Percentiles rank a stretch among this genome's conserved stretches.
Evolutionary conservation across 441 rosid species (phyloP).

Genomic region (Mallotus repandus): DNA sequence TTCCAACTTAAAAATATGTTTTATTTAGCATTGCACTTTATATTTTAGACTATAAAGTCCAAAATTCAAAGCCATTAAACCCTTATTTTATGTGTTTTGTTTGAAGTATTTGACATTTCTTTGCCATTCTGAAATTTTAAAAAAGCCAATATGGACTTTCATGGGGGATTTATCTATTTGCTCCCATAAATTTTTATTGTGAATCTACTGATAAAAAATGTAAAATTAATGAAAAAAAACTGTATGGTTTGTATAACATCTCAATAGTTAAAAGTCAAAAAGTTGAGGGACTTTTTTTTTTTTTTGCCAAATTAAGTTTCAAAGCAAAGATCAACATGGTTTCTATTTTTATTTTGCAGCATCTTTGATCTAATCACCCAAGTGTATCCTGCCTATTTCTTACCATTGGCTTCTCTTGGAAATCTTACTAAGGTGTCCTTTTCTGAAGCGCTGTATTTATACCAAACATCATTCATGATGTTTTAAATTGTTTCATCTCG

Average conservation of each 20-base stretch:
- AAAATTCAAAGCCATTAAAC: background rate
- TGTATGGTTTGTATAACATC: background rate
- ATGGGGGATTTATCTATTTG: background rate
- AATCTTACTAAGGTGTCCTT: constrained; percentile 84
- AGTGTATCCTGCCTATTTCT: constrained; percentile 87
- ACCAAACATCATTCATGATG: background rate
- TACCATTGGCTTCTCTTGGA: constrained; percentile 88
- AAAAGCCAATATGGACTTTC: too few species aligned
- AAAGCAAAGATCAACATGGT: constrained; percentile 12
- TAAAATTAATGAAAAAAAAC: background rate
- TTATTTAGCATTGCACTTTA: too few species aligned
- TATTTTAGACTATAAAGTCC: background rate
- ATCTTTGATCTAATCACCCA: constrained; percentile 90
- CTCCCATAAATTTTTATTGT: background rate
- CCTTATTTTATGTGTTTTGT: background rate
- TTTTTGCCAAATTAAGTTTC: background rate
- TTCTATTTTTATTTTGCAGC: constrained; percentile 45
- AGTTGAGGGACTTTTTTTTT: background rate
- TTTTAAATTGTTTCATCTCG: background rate
- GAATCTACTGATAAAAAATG: background rate
- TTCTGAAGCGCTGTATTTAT: background rate
- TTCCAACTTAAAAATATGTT: background rate
- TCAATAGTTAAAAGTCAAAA: background rate
- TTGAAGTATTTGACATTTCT: background rate
- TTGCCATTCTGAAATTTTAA: background rate